phyloP scores from a whole-genome alignment of 257 asterid genomes.

The Fraxinus quadrangulata region DNA sequence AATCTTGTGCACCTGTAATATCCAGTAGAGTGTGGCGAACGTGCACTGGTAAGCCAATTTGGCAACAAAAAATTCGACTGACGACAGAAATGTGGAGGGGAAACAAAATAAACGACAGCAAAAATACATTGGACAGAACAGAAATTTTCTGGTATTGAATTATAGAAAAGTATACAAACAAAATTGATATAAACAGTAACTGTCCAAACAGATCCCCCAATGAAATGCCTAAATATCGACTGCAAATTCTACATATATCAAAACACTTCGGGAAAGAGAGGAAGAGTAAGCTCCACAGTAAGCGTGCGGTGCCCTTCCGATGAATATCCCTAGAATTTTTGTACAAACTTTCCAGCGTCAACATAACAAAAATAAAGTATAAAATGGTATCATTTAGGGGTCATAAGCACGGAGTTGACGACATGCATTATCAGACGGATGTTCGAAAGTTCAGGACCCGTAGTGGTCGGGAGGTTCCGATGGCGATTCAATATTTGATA shows the following conservation, averaged over 20 bases:
- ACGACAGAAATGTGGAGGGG: background rate
- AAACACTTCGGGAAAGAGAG: background rate
- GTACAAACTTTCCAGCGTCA: slow-evolving; percentile 31
- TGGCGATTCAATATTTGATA: slow-evolving; percentile 79
- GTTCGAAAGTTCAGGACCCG: slow-evolving; percentile 51
- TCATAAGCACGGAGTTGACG: slow-evolving; percentile 85
- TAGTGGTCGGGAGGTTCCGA: slow-evolving; percentile 53
- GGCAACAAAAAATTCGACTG: background rate
- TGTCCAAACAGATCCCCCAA: slow-evolving; percentile 10
- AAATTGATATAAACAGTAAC: slow-evolving; percentile 28
- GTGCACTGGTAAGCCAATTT: background rate
- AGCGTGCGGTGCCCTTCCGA: slow-evolving; percentile 15
- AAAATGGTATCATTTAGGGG: slow-evolving; percentile 22
- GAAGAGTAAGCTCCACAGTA: slow-evolving; percentile 17
- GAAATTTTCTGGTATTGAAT: background rate
- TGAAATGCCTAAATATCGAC: background rate
- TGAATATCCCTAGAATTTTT: slow-evolving; percentile 28
- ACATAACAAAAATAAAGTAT: background rate
- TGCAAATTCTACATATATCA: background rate
- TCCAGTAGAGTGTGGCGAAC: too few relatives aligned
- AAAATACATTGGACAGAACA: background rate
- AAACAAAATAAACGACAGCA: background rate
- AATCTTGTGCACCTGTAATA: background rate
- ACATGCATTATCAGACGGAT: slow-evolving; percentile 86
- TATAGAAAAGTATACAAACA: slow-evolving; percentile 23